A percentile compares a stretch with the other conserved stretches of the same genome.
Evolutionary conservation across 768 basidiomycete genomes (phyloP).

Genomic region (Lactifluus hygrophoroides): DNA sequence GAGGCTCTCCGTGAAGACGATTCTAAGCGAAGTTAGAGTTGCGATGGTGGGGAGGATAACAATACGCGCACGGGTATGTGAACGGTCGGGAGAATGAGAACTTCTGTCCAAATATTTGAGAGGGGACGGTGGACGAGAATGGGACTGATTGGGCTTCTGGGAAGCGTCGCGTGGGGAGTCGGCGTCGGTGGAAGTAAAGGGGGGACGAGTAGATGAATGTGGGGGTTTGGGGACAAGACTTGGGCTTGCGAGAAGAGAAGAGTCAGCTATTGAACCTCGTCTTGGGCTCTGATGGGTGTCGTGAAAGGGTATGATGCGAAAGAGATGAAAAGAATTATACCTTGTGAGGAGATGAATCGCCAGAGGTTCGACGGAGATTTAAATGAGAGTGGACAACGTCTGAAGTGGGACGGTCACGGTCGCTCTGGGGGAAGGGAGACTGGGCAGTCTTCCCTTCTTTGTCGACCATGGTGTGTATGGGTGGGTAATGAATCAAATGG

Average conservation of each 20-base stretch:
- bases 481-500: conserved; percentile 8
- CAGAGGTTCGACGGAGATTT: conserved; percentile 18
- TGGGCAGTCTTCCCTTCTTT: conserved; percentile 14
- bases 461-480: conserved; percentile 20
- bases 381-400: conserved; percentile 18
- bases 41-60: neutral
- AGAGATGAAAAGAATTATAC: conserved; percentile 24
- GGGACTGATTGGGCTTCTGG: conserved; percentile 29
- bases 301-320: conserved; percentile 54
- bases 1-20: conserved; percentile 13
- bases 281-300: conserved; percentile 74
- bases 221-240: conserved; percentile 20
- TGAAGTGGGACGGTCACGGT: conserved; percentile 11
- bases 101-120: conserved; percentile 63
- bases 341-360: conserved; percentile 24
- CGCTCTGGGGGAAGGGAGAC: conserved; percentile 19
- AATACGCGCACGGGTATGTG: conserved; percentile 16
- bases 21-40: conserved; percentile 7
- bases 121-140: conserved; percentile 54
- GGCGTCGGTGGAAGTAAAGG: conserved; percentile 13
- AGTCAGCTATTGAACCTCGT: conserved; percentile 78
- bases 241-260: conserved; percentile 52
- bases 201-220: conserved; percentile 20
- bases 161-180: conserved; percentile 25
- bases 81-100: conserved; percentile 28